Conservation (phyloP, 192 early-diverging fungal genomes). For the Podila verticillata region DNA sequence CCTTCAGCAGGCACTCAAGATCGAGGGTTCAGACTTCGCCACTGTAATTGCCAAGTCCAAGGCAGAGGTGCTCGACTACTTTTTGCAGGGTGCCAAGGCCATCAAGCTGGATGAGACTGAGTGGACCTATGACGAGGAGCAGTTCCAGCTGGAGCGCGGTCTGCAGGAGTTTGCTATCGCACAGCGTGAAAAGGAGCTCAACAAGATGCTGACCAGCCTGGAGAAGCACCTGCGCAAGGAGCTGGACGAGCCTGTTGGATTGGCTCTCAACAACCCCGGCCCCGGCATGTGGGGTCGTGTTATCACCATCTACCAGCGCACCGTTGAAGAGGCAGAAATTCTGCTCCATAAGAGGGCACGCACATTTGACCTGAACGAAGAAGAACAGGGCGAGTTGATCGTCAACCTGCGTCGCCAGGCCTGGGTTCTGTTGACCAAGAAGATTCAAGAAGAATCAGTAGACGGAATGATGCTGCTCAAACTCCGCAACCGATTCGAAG, state of each 20-base stretch:
- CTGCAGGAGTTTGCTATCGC: constrained; percentile 65
- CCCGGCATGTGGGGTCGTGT: constrained; percentile 79
- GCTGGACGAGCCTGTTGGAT: constrained; percentile 75
- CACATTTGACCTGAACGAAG: constrained; percentile 62
- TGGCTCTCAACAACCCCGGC: constrained; percentile 73
- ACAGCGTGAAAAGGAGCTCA: constrained; percentile 74
- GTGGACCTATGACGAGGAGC: constrained; percentile 75
- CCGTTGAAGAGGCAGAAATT: constrained; percentile 63
- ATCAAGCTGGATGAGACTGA: constrained; percentile 73
- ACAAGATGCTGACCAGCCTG: constrained; percentile 68
- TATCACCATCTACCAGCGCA: constrained; percentile 65
- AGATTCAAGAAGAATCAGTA: constrained; percentile 81
- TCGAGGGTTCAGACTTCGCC: constrained; percentile 71
- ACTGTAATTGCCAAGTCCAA: constrained; percentile 60
- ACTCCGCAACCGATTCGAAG: constrained; percentile 85
- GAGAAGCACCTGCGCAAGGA: constrained; percentile 66
- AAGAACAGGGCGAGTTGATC: constrained; percentile 63
- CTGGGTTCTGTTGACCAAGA: constrained; percentile 79
- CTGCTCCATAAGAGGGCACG: constrained; percentile 62
- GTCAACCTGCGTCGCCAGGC: constrained; percentile 67
- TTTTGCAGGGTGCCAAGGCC: constrained; percentile 61
- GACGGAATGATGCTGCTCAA: constrained; percentile 87
- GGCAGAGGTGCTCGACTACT: constrained; percentile 58
- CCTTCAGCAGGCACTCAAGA: constrained; percentile 64
- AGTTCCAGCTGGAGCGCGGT: constrained; percentile 66